Conservation (phyloP, 2,329 filamentous ascomycete genomes). For the Pseudogymnoascus sp. region DNA sequence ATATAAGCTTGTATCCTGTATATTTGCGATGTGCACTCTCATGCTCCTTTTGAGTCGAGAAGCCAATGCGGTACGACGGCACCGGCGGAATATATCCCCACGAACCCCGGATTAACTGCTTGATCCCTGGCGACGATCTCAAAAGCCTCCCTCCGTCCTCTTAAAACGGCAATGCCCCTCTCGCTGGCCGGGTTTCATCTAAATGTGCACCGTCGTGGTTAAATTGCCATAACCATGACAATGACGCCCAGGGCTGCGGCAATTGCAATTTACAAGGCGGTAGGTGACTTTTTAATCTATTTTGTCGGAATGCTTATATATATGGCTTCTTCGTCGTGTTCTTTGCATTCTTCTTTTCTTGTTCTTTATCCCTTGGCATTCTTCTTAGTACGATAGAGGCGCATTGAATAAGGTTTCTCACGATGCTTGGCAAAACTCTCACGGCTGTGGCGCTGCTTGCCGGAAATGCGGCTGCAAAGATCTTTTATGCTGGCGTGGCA, state of each 20-base stretch:
- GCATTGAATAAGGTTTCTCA: slow-evolving; percentile 12
- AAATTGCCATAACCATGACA: not conserved
- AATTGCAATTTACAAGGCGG: not conserved
- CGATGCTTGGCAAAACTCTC: slow-evolving; percentile 18
- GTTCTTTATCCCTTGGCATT: not conserved
- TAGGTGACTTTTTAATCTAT: not conserved
- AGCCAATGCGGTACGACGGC: not conserved
- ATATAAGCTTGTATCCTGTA: not conserved
- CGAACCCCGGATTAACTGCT: not conserved
- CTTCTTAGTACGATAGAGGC: not conserved
- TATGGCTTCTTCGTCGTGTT: not conserved
- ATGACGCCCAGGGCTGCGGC: not conserved
- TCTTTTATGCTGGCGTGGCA: slow-evolving; percentile 41
- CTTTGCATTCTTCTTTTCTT: not conserved
- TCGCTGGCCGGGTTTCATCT: not conserved
- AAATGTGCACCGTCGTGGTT: not conserved
- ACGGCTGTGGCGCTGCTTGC: slow-evolving; percentile 16
- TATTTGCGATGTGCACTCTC: not conserved
- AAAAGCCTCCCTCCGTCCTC: not conserved
- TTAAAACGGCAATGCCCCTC: not conserved
- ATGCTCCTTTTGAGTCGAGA: not conserved
- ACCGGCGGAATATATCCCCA: not conserved
- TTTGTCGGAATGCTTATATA: not conserved
- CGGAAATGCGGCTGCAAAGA: slow-evolving; percentile 30
- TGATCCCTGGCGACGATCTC: not conserved